phyloP scores from a whole-genome alignment of 2,329 filamentous ascomycete species.

The Rhynchosporium secalis region DNA sequence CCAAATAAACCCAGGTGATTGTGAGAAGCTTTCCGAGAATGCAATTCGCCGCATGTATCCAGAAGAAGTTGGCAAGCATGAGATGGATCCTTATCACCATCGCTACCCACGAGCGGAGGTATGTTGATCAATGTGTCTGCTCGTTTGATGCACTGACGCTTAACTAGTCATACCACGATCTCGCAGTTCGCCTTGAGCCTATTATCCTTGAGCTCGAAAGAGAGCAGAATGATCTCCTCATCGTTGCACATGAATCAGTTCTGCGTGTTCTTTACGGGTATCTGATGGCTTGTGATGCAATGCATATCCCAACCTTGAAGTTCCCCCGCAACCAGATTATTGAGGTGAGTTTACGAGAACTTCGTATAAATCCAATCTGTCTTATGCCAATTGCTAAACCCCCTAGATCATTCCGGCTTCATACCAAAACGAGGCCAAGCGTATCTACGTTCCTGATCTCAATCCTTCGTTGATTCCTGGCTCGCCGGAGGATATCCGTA shows the following conservation, averaged over 20 bases:
- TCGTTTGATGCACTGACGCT: conserved; percentile 17
- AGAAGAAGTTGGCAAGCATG: conserved; percentile 89
- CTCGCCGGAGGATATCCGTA: conserved; percentile 78
- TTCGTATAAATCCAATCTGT: conserved; percentile 3
- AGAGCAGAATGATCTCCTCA: conserved; percentile 95
- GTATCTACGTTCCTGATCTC: conserved; percentile 78
- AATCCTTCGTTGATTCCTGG: conserved; percentile 66
- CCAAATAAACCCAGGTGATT: conserved; percentile 94
- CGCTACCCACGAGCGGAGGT: conserved; percentile 93
- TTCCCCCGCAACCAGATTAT: conserved; percentile 98
- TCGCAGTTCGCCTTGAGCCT: conserved; percentile 95
- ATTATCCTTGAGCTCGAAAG: conserved; percentile 97
- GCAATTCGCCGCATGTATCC: conserved; percentile 81
- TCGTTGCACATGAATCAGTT: conserved; percentile 98
- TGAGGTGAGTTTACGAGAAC: conserved; percentile 55
- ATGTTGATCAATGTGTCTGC: conserved; percentile 33
- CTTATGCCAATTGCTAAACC: conserved; percentile 1
- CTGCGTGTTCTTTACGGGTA: conserved; percentile 95
- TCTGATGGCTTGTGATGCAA: conserved; percentile 96
- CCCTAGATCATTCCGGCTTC: conserved; percentile 83
- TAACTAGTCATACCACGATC: conserved; percentile 87
- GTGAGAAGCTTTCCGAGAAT: conserved; percentile 86
- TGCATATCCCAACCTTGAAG: conserved; percentile 87
- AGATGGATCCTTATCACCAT: conserved; percentile 94
- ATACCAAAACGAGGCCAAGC: conserved; percentile 93